phyloP scores from a whole-genome alignment of 2,329 filamentous ascomycete species.

The Exophiala sp. region DNA sequence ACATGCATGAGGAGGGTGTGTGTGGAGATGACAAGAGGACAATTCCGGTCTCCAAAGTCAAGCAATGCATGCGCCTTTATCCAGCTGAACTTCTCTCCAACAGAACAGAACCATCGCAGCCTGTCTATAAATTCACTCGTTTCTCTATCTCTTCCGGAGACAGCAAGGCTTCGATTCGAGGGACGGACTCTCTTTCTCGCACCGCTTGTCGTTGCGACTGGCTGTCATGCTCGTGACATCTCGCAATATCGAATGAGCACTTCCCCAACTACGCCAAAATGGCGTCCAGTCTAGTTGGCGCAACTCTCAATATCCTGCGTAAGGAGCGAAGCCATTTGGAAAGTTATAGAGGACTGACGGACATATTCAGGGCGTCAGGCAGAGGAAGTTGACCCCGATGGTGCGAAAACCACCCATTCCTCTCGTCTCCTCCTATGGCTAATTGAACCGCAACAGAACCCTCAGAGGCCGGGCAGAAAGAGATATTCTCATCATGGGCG shows the following conservation, averaged over 20 bases:
- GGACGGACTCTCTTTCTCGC: background rate
- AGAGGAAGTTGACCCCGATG: slow-evolving; percentile 25
- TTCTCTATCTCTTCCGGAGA: background rate
- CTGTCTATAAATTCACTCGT: background rate
- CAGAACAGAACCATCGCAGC: background rate
- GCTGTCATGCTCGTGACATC: slow-evolving; percentile 1
- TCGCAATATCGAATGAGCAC: slow-evolving; percentile 12
- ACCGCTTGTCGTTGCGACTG: background rate
- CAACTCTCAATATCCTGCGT: slow-evolving; percentile 23
- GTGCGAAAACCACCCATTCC: slow-evolving; percentile 4
- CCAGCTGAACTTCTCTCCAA: background rate
- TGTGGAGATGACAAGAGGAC: background rate
- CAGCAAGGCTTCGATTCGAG: background rate
- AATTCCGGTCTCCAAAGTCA: too few relatives aligned
- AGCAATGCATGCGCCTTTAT: too few relatives aligned
- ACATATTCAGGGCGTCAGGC: slow-evolving; percentile 18
- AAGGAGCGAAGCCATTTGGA: background rate
- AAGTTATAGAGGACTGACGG: slow-evolving; percentile 3
- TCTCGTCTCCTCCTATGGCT: background rate
- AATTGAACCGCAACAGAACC: slow-evolving; percentile 45
- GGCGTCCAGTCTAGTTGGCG: slow-evolving; percentile 23
- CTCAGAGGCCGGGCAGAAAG: slow-evolving; percentile 81
- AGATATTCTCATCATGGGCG: slow-evolving; percentile 94
- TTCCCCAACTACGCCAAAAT: slow-evolving; percentile 20
- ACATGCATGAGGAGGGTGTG: background rate